Evolutionary conservation across 176 grass and related monocot genomes (phyloP).

Genomic region (Neostapfia colusana): DNA sequence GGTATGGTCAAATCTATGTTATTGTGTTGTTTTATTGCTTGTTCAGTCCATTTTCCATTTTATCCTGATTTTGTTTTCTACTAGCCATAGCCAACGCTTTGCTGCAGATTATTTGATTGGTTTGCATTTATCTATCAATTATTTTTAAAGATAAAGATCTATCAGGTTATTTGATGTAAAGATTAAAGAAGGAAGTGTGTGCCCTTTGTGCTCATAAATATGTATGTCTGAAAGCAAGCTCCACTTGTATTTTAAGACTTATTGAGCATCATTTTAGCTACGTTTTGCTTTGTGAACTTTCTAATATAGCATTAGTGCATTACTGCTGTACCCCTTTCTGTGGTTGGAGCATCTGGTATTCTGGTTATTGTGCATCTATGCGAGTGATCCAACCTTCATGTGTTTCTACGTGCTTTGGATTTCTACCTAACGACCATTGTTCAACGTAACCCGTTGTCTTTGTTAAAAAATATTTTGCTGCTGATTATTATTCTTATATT

Average conservation of each 20-base stretch:
- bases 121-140: slow-evolving; percentile 1
- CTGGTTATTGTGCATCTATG: background rate
- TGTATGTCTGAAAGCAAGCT: background rate
- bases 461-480: slow-evolving; percentile 13
- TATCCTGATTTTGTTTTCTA: slow-evolving; percentile 13
- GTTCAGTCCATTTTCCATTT: slow-evolving; percentile 18
- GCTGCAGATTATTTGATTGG: background rate
- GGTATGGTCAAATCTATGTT: slow-evolving; percentile 42
- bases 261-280: background rate
- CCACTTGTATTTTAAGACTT: background rate
- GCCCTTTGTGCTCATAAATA: background rate
- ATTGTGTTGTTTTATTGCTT: slow-evolving; percentile 15
- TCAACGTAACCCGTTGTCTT: background rate
- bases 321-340: slow-evolving; percentile 7
- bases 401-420: background rate
- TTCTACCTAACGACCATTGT: slow-evolving; percentile 2
- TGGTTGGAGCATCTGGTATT: background rate
- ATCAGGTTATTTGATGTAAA: background rate
- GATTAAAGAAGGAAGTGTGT: background rate
- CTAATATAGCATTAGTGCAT: background rate
- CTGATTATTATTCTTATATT: slow-evolving; percentile 11
- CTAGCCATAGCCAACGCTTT: background rate
- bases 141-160: background rate
- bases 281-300: background rate
- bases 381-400: background rate